These are phyloP conservation scores for Vanderwaltozyma yarrowii DNA, from an alignment of 805 yeast species.

Conservation along the genomic window DNA sequence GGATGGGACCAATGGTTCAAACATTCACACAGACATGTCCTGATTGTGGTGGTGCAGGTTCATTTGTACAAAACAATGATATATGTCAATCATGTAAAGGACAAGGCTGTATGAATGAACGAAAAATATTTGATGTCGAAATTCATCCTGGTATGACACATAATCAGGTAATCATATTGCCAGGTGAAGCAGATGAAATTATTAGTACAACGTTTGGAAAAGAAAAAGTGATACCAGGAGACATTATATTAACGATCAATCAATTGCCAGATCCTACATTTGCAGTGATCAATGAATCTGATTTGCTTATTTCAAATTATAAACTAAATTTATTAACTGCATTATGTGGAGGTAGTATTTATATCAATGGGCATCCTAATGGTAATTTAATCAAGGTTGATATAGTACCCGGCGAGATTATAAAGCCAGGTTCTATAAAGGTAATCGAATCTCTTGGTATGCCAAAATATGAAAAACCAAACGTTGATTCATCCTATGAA, in stretches of 20 bases:
- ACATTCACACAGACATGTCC: conserved; percentile 36
- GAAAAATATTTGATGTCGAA: conserved; percentile 42
- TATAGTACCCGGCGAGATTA: conserved; percentile 41
- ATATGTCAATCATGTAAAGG: conserved; percentile 37
- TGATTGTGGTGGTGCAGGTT: conserved; percentile 36
- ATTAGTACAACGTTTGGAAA: conserved; percentile 24
- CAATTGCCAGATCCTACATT: conserved; percentile 27
- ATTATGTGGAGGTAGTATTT: conserved; percentile 43
- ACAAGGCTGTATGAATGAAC: conserved; percentile 35
- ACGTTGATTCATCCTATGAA: neutral
- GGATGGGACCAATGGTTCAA: conserved; percentile 37
- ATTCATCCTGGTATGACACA: conserved; percentile 46
- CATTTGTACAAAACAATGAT: conserved; percentile 23
- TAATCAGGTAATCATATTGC: conserved; percentile 42
- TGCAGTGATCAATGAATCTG: conserved; percentile 31
- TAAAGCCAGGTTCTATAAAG: conserved; percentile 40
- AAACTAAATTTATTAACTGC: conserved; percentile 45
- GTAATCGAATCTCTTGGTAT: conserved; percentile 38
- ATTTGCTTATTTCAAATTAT: conserved; percentile 33
- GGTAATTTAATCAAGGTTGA: conserved; percentile 34
- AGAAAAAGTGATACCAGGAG: conserved; percentile 46
- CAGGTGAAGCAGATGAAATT: conserved; percentile 61
- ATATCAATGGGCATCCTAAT: conserved; percentile 26
- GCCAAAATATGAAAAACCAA: conserved; percentile 35
- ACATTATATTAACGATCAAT: conserved; percentile 45